Percentiles rank a stretch among this genome's conserved stretches.
Conservation (phyloP, 2,329 filamentous ascomycete species). For the Aspergillus clavatus region DNA sequence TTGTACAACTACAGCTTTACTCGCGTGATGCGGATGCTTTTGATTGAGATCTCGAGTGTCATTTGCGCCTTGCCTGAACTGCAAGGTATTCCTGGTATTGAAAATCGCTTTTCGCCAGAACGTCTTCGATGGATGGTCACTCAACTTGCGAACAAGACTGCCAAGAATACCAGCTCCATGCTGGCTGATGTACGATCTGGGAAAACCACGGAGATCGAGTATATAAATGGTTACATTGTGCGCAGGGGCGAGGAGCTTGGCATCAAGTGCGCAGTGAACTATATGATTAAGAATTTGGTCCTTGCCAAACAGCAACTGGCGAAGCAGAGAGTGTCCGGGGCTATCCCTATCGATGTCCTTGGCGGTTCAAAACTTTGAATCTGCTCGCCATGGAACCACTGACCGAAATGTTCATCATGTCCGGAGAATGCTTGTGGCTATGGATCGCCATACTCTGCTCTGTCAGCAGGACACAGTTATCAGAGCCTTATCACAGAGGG, state of each 20-base stretch:
- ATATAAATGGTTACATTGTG: conserved; percentile 84
- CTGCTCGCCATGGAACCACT: background rate
- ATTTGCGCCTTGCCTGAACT: conserved; percentile 71
- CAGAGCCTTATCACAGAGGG: conserved; percentile 28
- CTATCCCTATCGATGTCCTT: conserved; percentile 30
- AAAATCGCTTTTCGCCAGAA: conserved; percentile 55
- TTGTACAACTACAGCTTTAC: conserved; percentile 62
- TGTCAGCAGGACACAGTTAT: conserved; percentile 17
- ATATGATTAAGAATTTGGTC: conserved; percentile 67
- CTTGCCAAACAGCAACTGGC: conserved; percentile 60
- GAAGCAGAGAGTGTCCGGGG: conserved; percentile 23
- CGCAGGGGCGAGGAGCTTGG: conserved; percentile 66
- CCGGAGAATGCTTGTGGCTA: background rate
- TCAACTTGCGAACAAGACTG: conserved; percentile 51
- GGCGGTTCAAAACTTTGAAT: conserved; percentile 3
- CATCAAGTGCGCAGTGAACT: conserved; percentile 67
- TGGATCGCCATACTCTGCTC: background rate
- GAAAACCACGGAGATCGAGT: conserved; percentile 69
- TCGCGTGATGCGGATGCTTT: conserved; percentile 63
- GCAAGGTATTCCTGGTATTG: conserved; percentile 55
- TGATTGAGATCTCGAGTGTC: conserved; percentile 70
- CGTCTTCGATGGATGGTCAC: conserved; percentile 59
- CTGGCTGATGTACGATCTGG: conserved; percentile 60
- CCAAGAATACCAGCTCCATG: conserved; percentile 62
- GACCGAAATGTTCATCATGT: conserved; percentile 1